Conservation (phyloP, 2,329 filamentous ascomycete species). For the Tolypocladium sp. region DNA sequence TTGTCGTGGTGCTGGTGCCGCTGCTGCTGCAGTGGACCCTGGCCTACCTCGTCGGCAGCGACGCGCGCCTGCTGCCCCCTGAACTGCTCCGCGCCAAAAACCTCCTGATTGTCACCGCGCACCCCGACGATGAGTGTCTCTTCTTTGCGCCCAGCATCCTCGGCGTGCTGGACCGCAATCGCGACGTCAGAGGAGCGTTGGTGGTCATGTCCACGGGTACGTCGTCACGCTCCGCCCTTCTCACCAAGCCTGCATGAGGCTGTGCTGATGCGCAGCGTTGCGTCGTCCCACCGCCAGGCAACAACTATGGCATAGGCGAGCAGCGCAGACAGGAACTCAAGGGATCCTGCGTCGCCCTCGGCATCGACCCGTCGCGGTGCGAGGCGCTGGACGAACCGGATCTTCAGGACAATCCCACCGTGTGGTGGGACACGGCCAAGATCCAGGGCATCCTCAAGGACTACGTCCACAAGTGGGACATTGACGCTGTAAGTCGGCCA, state of each 20-base stretch:
- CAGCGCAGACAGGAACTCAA: constrained; percentile 16
- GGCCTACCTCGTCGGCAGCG: constrained; percentile 24
- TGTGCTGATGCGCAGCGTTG: neutral
- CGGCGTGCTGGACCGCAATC: constrained; percentile 19
- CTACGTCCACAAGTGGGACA: constrained; percentile 25
- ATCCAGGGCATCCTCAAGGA: constrained; percentile 21
- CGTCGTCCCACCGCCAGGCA: constrained; percentile 6
- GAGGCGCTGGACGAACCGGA: constrained; percentile 22
- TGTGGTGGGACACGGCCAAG: constrained; percentile 26
- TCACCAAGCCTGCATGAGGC: neutral
- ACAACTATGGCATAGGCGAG: constrained; percentile 22
- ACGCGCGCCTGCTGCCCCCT: constrained; percentile 24
- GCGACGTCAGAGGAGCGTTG: constrained; percentile 13
- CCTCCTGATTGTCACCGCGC: constrained; percentile 27
- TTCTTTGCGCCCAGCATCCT: constrained; percentile 22
- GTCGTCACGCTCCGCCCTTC: neutral
- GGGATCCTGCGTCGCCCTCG: constrained; percentile 18
- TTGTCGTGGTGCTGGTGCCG: constrained; percentile 11
- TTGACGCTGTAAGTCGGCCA: constrained; percentile 19
- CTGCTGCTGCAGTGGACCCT: constrained; percentile 24
- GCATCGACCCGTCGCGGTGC: constrained; percentile 17
- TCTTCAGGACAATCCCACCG: constrained; percentile 26
- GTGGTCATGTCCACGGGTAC: constrained; percentile 21
- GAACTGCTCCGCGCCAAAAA: constrained; percentile 23
- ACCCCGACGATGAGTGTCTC: constrained; percentile 29